Evolutionary conservation across 352 stramenopile species (phyloP), one percentile per base, ranked within the genome.

Genomic region (Blastocystis sp.): DNA sequence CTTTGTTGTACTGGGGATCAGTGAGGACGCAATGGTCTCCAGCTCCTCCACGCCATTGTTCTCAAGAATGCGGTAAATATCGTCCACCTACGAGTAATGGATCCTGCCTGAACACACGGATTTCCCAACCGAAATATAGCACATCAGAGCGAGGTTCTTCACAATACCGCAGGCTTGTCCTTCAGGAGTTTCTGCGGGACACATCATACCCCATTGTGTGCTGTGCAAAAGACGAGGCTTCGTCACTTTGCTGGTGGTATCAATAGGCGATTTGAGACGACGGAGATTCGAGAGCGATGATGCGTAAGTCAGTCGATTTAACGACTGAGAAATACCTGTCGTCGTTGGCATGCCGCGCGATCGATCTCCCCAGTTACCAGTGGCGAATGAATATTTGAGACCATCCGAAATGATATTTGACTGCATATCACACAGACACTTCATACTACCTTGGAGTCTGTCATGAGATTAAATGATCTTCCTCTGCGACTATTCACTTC

Each of bases 201-300:
- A 99, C 53, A 99, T 98, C 96, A 99, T 99, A 56, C 98, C 98
- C 97, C 97, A 99, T 92, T 99, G 98, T 76, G 97, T 99, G 92
- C 98, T 99, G 93, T 99, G 98, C 39, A 99, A 92, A 92, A 99
- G 96, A 91, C 98, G 96, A 75, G 98, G 98, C 92, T 99, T 98
- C 18, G 97, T 96, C 90, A 98, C 96, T 91, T 99, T 99, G 90
- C 97, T 97, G 91, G 98, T 98, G 90, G 96, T 94, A 3, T 96
- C 97, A n/a, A 99, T 93, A 9, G 97, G 97, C 45, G 97, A 99
- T 93, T 99, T 99, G 88, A 98, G 94, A 76, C 98, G 96, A 93
- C 97, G 94, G 91, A 99, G 94, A 91, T 99, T 96, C 43, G 96
- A 99, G 37, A 99, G 92, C 34, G 96, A 97, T 54, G 97, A 99